Percentiles rank a stretch among this genome's conserved stretches.
phyloP scores from a whole-genome alignment of 345 rosid genomes.

The Linum trigynum region DNA sequence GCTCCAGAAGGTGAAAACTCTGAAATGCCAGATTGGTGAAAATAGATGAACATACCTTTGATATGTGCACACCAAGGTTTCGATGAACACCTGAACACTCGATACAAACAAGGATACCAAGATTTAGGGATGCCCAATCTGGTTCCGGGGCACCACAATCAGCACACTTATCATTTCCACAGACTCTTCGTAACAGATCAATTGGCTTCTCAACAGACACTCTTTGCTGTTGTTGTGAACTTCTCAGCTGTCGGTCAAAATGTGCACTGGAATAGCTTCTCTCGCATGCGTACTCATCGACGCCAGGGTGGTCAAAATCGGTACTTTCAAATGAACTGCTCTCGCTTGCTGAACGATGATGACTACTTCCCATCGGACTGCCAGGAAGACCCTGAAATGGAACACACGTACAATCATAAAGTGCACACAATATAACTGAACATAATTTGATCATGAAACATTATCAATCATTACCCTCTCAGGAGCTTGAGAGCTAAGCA shows the following conservation, averaged over 20 bases:
- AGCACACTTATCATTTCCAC: slow-evolving; percentile 66
- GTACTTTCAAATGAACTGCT: slow-evolving; percentile 35
- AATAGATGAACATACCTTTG: slow-evolving; percentile 39
- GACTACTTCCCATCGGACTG: slow-evolving; percentile 28
- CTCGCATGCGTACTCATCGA: slow-evolving; percentile 29
- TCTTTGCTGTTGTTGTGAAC: slow-evolving; percentile 32
- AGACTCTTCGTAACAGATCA: slow-evolving; percentile 46
- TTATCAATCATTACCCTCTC: slow-evolving; percentile 34
- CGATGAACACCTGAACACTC: slow-evolving; percentile 80
- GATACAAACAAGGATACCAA: slow-evolving; percentile 67
- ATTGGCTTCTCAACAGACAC: slow-evolving; percentile 41
- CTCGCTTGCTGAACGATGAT: slow-evolving; percentile 36
- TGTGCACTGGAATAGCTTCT: slow-evolving; percentile 30
- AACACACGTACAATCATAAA: slow-evolving; percentile 13
- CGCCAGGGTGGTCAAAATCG: slow-evolving; percentile 32
- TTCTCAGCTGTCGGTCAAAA: slow-evolving; percentile 29
- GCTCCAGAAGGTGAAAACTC: not conserved
- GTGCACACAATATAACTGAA: not conserved
- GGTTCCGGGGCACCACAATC: slow-evolving; percentile 78
- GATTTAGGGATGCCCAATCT: slow-evolving; percentile 80
- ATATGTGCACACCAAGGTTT: slow-evolving; percentile 74
- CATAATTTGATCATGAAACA: not conserved
- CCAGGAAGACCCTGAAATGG: slow-evolving; percentile 40
- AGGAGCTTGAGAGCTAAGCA: slow-evolving; percentile 53
- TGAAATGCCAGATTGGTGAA: not conserved